Evolutionary conservation across 345 rosid genomes (phyloP).

Genomic region (Cardamine chenopodiifolia): DNA sequence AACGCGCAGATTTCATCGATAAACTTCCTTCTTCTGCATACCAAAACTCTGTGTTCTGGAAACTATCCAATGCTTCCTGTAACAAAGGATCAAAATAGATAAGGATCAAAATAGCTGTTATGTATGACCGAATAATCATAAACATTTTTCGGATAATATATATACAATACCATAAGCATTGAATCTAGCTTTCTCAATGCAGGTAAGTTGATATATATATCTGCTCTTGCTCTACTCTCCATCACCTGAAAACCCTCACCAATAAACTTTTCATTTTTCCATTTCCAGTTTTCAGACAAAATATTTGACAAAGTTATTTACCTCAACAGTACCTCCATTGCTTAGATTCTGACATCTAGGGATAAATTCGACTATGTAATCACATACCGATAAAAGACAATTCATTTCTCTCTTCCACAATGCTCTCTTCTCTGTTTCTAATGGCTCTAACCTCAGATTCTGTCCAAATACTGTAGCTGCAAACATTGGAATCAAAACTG

Average conservation of each 20-base stretch:
- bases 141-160: neutral
- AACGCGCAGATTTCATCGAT: constrained; percentile 66
- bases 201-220: constrained; percentile 85
- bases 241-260: constrained; percentile 53
- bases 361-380: constrained; percentile 72
- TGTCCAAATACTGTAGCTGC: constrained; percentile 96
- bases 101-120: neutral
- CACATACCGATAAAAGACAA: constrained; percentile 82
- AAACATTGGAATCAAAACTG: neutral
- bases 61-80: constrained; percentile 89
- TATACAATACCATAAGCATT: constrained; percentile 68
- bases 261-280: constrained; percentile 1
- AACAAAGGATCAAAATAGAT: neutral
- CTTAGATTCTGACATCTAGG: constrained; percentile 59
- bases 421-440: constrained; percentile 74
- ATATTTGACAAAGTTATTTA: constrained; percentile 33
- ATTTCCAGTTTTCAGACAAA: constrained; percentile 15
- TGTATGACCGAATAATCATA: neutral
- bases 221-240: constrained; percentile 78
- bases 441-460: constrained; percentile 75
- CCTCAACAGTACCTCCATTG: constrained; percentile 73
- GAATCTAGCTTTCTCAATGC: constrained; percentile 88
- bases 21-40: constrained; percentile 86
- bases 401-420: constrained; percentile 95
- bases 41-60: constrained; percentile 83